Conservation (phyloP, 208 protist species). For the Acanthamoeba rhysodes region DNA sequence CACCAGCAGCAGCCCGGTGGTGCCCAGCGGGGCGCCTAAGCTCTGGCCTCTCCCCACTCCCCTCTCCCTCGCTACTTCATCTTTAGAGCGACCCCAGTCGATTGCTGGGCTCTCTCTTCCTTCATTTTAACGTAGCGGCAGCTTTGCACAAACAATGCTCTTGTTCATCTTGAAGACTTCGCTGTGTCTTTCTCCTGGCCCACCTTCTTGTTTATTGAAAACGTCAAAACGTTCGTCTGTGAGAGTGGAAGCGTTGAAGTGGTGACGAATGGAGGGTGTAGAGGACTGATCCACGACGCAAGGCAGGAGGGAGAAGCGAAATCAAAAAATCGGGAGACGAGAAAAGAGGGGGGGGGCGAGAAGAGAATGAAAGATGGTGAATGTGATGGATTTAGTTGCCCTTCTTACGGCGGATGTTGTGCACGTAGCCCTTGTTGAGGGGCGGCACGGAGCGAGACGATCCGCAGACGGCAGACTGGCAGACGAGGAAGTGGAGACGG, state of each 20-base stretch:
- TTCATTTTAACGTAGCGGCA: background rate
- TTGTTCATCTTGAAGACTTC: too few species aligned
- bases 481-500: slow-evolving; percentile 57
- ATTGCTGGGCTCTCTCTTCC: background rate
- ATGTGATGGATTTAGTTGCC: slow-evolving; percentile 8
- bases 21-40: background rate
- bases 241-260: too few species aligned
- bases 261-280: background rate
- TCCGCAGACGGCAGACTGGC: slow-evolving; percentile 52
- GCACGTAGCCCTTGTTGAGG: slow-evolving; percentile 76
- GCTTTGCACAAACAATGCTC: background rate
- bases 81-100: background rate
- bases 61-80: too few species aligned
- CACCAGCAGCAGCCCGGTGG: slow-evolving; percentile 34
- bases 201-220: too few species aligned
- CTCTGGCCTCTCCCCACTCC: background rate
- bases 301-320: background rate
- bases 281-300: background rate
- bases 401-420: slow-evolving; percentile 74
- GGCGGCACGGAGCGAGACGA: slow-evolving; percentile 51
- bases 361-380: background rate
- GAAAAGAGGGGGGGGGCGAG: background rate
- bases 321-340: background rate
- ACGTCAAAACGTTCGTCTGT: too few species aligned
- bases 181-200: too few species aligned